Evolutionary conservation across 2,329 filamentous ascomycete species (phyloP), one percentile per base, ranked within the genome.

Genomic region (Ophiocordyceps unilateralis): DNA sequence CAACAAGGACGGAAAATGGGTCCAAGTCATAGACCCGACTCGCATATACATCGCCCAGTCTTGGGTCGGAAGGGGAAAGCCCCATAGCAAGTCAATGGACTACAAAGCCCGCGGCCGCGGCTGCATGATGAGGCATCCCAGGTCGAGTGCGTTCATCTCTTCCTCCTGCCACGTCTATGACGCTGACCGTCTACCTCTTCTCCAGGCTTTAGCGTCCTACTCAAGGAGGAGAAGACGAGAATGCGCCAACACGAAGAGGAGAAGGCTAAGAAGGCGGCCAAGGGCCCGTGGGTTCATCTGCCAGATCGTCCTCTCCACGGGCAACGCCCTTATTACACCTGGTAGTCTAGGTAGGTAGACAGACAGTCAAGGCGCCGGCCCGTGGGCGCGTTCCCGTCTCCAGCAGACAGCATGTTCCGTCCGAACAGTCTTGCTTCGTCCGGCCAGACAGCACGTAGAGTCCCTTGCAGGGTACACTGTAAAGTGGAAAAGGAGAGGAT

Each of bases 171-270:
- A 37, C 20, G 5, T 22, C 12, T 4, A 23, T 14, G 20, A 22
- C 20, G 15, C 37, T 39, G 28, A 26, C 21, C 12, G 10, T 42
- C 23, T 28, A 10, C 17, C n/a, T n/a, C 30, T 3, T 34, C 14
- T 12, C 12, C 51, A 87, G 84, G 72, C 50, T 74, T 95, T 47
- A 78, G 80, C 0, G 65, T 98, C 30, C 60, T 94, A 14, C 67
- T 98, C 57, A 98, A 96, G 66, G 91, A 98, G 59, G 88, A 96
- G 61, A 83, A 82, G 61, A 94, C 91, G 6, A 72, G 87, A 43
- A 78, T 95, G 54, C 76, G 91, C 47, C 73, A 87, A 57, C 76
- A 81, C 55, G 70, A 84, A 45, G 87, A 95, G 55, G 76, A 79
- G 45, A 72, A 85, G 57, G 78, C 78, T 51, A 89, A 85, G 67